Base-by-base conservation (phyloP, 1,284 basidiomycete genomes). In the Rhodotorula sp. region DNA sequence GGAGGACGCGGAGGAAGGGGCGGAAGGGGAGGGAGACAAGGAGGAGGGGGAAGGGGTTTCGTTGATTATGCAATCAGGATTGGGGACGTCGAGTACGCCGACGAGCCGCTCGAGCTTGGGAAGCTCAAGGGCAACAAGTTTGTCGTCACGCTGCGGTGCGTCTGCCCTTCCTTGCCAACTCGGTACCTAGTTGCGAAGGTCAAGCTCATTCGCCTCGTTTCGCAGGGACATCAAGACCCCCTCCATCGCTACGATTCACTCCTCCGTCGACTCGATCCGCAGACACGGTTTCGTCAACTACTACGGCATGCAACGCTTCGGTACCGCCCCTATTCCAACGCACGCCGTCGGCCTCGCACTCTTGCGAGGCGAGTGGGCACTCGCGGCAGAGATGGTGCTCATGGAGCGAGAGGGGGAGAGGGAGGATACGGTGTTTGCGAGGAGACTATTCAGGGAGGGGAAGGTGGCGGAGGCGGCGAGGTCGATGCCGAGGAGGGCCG, bases 251-350 rank as follows among this genome's bases (percentile, higher is more conserved):
- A 86, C 85, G 1, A 83, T 98, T 56, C 87, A 92, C 24, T 48
- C 84, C 66, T 89, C 90, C 0, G 86, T 99, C 84, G 83, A 85
- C n/a, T 89, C 87, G 4, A 85, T 99, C 64, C 90, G 92, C 79
- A 82, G 85, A 58, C 87, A 87, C 64, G 96, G 96, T 0, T 98
- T 98, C 81, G 91, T 99, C 80, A 99, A 99, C 80, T 99, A 97
- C 79, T 99, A 96, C 79, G 95, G 92, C 90, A 81, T 99, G 95
- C 96, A 99, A 79, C 89, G 96, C 24, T 99, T 99, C 81, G 96
- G 96, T 44, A 99, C 95, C 1, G 93, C 95, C 11, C 88, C 92
- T 19, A 89, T 99, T 36, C 93, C 95, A 2, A 98, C 96, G 1
- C 95, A 99, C 78, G 84, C 89, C 5, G 94, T 98, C 64, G 96